Percentiles rank a stretch among this genome's conserved stretches.
These are phyloP conservation scores for Euphorbia peplus DNA, from an alignment of 345 rosid species.

Conservation along the genomic window DNA sequence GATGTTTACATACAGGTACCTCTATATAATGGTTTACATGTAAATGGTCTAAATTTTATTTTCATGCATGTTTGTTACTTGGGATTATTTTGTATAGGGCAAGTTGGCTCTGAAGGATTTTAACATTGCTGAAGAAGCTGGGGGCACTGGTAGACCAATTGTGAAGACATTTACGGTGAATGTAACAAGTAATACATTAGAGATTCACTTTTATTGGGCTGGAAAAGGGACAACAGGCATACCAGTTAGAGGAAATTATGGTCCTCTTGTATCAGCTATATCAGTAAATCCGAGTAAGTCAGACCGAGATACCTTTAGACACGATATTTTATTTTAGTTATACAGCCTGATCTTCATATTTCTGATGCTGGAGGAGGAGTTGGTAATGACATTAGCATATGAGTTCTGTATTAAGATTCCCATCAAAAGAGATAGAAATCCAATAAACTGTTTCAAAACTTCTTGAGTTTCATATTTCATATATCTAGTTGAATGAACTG, in stretches of 20 bases:
- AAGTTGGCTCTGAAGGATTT: slow-evolving; percentile 26
- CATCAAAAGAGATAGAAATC: neutral
- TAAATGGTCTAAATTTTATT: neutral
- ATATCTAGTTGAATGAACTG: neutral
- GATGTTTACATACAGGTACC: slow-evolving; percentile 79
- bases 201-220: slow-evolving; percentile 34
- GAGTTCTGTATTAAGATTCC: neutral
- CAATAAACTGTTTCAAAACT: neutral
- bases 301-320: neutral
- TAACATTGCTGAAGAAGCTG: slow-evolving; percentile 27
- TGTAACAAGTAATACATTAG: slow-evolving; percentile 18
- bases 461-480: neutral
- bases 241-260: slow-evolving; percentile 26
- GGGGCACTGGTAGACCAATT: slow-evolving; percentile 22
- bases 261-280: slow-evolving; percentile 31
- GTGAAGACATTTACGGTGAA: slow-evolving; percentile 19
- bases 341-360: neutral
- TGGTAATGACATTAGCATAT: neutral
- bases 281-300: slow-evolving; percentile 29
- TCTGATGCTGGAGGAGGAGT: neutral
- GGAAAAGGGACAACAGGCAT: slow-evolving; percentile 32
- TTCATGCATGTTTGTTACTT: neutral
- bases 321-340: neutral
- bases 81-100: slow-evolving; percentile 8
- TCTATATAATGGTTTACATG: neutral